A percentile compares a stretch with the other conserved stretches of the same genome.
These are phyloP conservation scores for Lactifluus hygrophoroides DNA, from an alignment of 768 basidiomycete genomes.

Conservation along the genomic window DNA sequence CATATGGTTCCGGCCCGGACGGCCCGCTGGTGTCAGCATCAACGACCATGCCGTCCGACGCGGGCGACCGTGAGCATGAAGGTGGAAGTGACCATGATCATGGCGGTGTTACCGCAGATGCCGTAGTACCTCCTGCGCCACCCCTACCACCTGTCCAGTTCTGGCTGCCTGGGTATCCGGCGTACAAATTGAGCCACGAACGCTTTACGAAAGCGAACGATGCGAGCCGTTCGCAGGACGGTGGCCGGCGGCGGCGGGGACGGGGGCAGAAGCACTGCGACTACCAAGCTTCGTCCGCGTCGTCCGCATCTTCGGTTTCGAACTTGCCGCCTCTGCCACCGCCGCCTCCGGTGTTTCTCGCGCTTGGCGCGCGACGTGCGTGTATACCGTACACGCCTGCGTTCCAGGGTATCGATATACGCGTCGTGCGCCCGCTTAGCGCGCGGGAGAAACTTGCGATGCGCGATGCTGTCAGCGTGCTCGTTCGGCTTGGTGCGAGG, in stretches of 20 bases:
- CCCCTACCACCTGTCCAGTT: conserved; percentile 20
- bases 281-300: not conserved
- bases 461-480: conserved; percentile 14
- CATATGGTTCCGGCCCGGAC: not conserved
- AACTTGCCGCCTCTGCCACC: not conserved
- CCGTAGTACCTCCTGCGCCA: conserved; percentile 10
- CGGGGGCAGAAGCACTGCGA: not conserved
- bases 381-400: conserved; percentile 20
- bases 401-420: conserved; percentile 19
- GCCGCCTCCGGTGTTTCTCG: conserved; percentile 18
- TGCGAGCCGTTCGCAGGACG: not conserved
- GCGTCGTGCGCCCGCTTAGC: conserved; percentile 18
- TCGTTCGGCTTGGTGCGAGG: conserved; percentile 15
- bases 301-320: not conserved
- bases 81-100: not conserved
- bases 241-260: not conserved
- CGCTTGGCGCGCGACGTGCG: conserved; percentile 19
- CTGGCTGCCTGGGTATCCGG: conserved; percentile 19
- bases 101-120: not conserved
- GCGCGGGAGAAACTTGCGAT: conserved; percentile 20
- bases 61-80: not conserved
- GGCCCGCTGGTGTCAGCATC: not conserved
- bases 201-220: not conserved
- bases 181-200: conserved; percentile 1
- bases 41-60: conserved; percentile 1